phyloP scores from a whole-genome alignment of 129 eudicot species.

The Escallonia herrerae region DNA sequence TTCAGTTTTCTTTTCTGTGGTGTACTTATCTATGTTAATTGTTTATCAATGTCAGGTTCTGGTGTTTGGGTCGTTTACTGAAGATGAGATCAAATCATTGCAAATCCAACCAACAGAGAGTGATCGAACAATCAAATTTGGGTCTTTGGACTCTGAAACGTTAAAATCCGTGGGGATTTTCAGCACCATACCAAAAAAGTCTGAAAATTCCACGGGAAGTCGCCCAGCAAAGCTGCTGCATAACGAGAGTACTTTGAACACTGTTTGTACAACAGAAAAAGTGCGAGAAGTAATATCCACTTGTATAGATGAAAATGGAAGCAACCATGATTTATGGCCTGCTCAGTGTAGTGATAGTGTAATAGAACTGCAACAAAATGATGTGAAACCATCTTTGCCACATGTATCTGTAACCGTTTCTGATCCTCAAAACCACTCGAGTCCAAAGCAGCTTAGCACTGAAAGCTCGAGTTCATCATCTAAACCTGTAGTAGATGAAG shows the following conservation, averaged over 20 bases:
- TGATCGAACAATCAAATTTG: conserved; percentile 46
- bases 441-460: not conserved
- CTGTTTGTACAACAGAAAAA: not conserved
- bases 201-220: conserved; percentile 12
- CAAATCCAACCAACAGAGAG: conserved; percentile 34
- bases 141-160: conserved; percentile 57
- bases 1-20: not conserved
- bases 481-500: conserved; percentile 11
- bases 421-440: conserved; percentile 4
- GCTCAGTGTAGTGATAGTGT: conserved; percentile 17
- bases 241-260: conserved; percentile 14
- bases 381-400: conserved; percentile 27
- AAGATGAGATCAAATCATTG: conserved; percentile 60
- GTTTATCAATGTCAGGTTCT: conserved; percentile 36
- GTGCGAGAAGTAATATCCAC: conserved; percentile 1
- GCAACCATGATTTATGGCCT: conserved; percentile 13
- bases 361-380: conserved; percentile 20
- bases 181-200: conserved; percentile 20
- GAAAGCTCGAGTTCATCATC: conserved; percentile 23
- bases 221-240: conserved; percentile 20
- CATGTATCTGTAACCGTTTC: conserved; percentile 15
- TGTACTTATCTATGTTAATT: not conserved
- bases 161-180: conserved; percentile 48
- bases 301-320: conserved; percentile 28
- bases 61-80: conserved; percentile 77